Evolutionary conservation across 805 yeast genomes (phyloP).

Genomic region (Wickerhamiella alocasiicola): DNA sequence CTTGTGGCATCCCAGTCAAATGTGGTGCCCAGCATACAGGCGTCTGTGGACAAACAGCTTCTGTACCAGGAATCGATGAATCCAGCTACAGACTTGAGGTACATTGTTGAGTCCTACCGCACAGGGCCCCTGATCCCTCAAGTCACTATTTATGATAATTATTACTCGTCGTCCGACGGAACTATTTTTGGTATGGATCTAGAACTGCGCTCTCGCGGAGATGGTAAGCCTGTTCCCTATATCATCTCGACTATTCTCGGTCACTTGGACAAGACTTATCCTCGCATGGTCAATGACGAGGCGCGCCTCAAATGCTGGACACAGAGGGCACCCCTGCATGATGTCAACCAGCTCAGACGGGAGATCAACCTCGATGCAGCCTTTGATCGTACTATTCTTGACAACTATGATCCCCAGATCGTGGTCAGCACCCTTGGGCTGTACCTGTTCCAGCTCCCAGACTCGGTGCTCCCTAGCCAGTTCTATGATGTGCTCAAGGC

Average conservation of each 20-base stretch:
- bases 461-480: slow-evolving; percentile 53
- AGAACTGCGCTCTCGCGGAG: slow-evolving; percentile 57
- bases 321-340: slow-evolving; percentile 45
- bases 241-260: slow-evolving; percentile 50
- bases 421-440: slow-evolving; percentile 59
- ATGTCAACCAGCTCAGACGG: slow-evolving; percentile 49
- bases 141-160: slow-evolving; percentile 64
- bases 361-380: slow-evolving; percentile 31
- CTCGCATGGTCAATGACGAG: slow-evolving; percentile 50
- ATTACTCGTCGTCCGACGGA: slow-evolving; percentile 51
- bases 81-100: slow-evolving; percentile 55
- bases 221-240: slow-evolving; percentile 58
- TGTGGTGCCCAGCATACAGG: slow-evolving; percentile 44
- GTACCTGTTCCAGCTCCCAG: slow-evolving; percentile 69
- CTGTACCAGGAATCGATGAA: slow-evolving; percentile 58
- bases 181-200: slow-evolving; percentile 75
- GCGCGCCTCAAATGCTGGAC: slow-evolving; percentile 60
- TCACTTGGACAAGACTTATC: slow-evolving; percentile 58
- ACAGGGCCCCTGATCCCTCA: slow-evolving; percentile 68
- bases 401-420: slow-evolving; percentile 38
- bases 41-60: slow-evolving; percentile 47
- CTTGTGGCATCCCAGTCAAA: slow-evolving; percentile 55
- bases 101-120: slow-evolving; percentile 51
- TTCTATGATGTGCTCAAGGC: slow-evolving; percentile 57
- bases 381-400: slow-evolving; percentile 24